Evolutionary conservation across 768 basidiomycete genomes (phyloP).

Genomic region (Phanerodontia chrysosporium): DNA sequence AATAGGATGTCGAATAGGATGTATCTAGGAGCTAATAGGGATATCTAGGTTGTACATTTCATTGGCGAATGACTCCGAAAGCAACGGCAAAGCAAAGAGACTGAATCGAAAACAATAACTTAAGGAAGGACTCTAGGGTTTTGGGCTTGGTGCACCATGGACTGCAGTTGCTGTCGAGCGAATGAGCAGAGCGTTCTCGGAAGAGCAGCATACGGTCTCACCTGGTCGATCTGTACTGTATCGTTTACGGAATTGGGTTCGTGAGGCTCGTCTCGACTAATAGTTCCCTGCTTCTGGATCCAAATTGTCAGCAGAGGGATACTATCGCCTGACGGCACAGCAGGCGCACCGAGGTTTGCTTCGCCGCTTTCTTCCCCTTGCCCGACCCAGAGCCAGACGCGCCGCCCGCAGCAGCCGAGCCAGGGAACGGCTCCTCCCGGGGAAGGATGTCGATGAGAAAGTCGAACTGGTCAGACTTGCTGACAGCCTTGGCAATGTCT

Average conservation of each 20-base stretch:
- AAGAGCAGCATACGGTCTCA: neutral
- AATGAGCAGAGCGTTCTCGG: neutral
- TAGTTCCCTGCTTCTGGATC: neutral
- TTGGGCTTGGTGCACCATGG: neutral
- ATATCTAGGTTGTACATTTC: neutral
- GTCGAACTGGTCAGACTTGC: slow-evolving; percentile 94
- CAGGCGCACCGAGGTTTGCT: neutral
- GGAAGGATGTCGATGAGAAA: slow-evolving; percentile 97
- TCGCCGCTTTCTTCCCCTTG: slow-evolving; percentile 22
- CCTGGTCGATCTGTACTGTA: neutral
- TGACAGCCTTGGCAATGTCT: slow-evolving; percentile 90
- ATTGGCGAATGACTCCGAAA: neutral
- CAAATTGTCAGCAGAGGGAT: no score
- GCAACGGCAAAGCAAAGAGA: neutral
- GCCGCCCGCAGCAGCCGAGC: slow-evolving; percentile 4
- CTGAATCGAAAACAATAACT: neutral
- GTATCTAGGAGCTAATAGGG: neutral
- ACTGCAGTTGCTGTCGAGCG: neutral
- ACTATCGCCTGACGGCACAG: neutral
- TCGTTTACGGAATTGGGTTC: neutral
- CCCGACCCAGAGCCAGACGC: slow-evolving; percentile 9
- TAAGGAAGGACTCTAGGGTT: neutral
- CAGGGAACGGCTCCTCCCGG: slow-evolving; percentile 55
- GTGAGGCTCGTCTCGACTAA: neutral
- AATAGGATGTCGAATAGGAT: neutral